phyloP scores from a whole-genome alignment of 1,284 basidiomycete genomes.

The Rhodotorula mucilaginosa region DNA sequence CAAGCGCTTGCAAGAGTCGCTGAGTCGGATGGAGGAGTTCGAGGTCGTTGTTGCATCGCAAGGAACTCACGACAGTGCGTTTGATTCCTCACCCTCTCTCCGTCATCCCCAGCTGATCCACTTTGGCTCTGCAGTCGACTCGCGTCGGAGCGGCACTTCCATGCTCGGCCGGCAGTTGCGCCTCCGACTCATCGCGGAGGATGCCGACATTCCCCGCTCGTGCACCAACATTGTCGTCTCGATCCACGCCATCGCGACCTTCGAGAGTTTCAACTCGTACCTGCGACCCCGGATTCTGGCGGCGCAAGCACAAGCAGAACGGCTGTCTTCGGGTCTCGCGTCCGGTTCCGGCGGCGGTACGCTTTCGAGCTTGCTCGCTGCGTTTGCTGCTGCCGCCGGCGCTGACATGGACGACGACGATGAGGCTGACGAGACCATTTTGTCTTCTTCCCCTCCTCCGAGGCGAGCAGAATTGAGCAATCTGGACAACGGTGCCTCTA shows the following conservation, averaged over 20 bases:
- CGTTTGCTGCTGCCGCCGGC: conserved; percentile 66
- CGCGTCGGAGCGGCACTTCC: conserved; percentile 78
- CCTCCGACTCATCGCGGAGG: conserved; percentile 78
- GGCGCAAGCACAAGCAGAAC: conserved; percentile 52
- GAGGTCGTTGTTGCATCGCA: conserved; percentile 84
- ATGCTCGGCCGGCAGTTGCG: conserved; percentile 82
- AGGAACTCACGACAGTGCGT: conserved; percentile 64
- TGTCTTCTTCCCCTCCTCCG: conserved; percentile 24
- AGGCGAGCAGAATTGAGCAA: conserved; percentile 9
- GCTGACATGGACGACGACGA: conserved; percentile 11
- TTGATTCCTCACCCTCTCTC: neutral
- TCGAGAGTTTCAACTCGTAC: conserved; percentile 92
- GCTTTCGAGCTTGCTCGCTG: conserved; percentile 84
- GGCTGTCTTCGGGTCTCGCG: conserved; percentile 12
- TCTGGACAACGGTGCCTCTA: neutral
- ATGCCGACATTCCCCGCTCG: conserved; percentile 78
- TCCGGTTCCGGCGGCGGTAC: conserved; percentile 52
- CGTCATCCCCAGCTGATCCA: neutral
- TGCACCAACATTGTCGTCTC: conserved; percentile 87
- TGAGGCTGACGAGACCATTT: conserved; percentile 9
- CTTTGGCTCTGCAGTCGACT: conserved; percentile 56
- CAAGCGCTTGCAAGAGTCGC: conserved; percentile 88
- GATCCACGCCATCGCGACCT: conserved; percentile 93
- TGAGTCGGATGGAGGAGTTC: conserved; percentile 90
- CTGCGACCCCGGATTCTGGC: conserved; percentile 85